A percentile compares a stretch with the other conserved stretches of the same genome.
phyloP scores from a whole-genome alignment of 352 stramenopile genomes.

The Pythium dissotocum region DNA sequence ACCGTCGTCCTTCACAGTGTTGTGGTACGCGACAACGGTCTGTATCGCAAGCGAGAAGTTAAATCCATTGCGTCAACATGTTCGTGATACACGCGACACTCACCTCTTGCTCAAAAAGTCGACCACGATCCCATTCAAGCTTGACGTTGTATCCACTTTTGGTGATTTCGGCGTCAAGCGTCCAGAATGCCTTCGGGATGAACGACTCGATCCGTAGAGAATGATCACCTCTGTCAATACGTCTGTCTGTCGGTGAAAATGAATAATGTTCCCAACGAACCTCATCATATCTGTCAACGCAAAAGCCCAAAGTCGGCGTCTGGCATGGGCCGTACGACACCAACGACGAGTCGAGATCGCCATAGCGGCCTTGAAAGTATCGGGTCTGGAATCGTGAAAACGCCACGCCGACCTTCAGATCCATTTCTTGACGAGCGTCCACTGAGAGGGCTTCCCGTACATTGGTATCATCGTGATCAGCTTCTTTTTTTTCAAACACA shows the following conservation, averaged over 20 bases:
- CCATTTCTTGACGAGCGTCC: neutral
- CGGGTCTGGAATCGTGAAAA: neutral
- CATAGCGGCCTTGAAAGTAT: neutral
- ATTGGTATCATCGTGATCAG: neutral
- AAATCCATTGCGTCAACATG: too few relatives aligned
- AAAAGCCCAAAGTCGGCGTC: neutral
- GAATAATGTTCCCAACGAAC: too few relatives aligned
- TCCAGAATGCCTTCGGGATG: neutral
- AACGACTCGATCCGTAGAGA: neutral
- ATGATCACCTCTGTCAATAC: neutral
- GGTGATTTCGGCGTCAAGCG: slow-evolving; percentile 35
- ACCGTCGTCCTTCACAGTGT: slow-evolving; percentile 62
- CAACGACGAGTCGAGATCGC: neutral
- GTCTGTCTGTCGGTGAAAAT: too few relatives aligned
- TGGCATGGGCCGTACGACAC: neutral
- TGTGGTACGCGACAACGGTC: slow-evolving; percentile 22
- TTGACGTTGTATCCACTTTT: slow-evolving; percentile 32
- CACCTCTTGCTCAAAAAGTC: slow-evolving; percentile 51
- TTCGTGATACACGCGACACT: neutral
- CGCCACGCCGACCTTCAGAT: neutral
- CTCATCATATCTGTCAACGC: neutral
- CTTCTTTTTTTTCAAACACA: too few relatives aligned
- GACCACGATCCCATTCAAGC: slow-evolving; percentile 37
- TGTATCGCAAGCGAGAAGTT: neutral
- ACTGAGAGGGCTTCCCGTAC: neutral